phyloP scores from a whole-genome alignment of 2,329 filamentous ascomycete genomes.

The Aspergillus ruber region DNA sequence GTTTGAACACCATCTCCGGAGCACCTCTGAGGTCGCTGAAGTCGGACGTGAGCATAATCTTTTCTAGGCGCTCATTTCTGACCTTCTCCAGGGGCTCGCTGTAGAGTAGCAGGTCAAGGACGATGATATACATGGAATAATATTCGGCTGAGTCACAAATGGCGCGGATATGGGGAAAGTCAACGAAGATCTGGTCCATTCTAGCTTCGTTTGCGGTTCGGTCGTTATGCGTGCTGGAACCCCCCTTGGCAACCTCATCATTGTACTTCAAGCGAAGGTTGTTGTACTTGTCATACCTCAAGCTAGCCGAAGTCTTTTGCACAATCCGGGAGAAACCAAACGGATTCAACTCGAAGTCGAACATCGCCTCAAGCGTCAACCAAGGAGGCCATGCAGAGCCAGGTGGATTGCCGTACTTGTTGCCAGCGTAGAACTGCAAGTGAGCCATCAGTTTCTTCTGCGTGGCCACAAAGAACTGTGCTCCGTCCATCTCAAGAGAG shows the following conservation, averaged over 20 bases:
- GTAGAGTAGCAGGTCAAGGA: conserved; percentile 90
- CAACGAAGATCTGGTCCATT: conserved; percentile 95
- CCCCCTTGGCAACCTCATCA: conserved; percentile 73
- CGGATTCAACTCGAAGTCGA: conserved; percentile 86
- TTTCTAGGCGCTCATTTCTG: conserved; percentile 88
- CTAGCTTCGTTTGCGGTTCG: conserved; percentile 57
- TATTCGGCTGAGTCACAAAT: conserved; percentile 97
- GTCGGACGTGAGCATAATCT: conserved; percentile 97
- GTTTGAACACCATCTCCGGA: conserved; percentile 81
- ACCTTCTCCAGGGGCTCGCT: conserved; percentile 95
- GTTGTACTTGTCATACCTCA: conserved; percentile 98
- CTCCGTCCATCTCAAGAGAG: conserved; percentile 90
- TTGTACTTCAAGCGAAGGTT: conserved; percentile 94
- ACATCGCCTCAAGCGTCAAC: conserved; percentile 98
- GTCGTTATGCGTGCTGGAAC: conserved; percentile 36
- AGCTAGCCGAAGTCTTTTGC: conserved; percentile 87
- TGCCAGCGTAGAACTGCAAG: conserved; percentile 88
- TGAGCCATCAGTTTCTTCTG: conserved; percentile 85
- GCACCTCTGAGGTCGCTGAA: conserved; percentile 94
- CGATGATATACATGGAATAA: conserved; percentile 97
- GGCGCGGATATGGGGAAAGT: conserved; percentile 90
- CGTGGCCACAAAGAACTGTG: conserved; percentile 96
- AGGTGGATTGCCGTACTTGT: conserved; percentile 77
- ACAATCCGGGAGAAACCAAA: conserved; percentile 98
- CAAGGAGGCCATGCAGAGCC: conserved; percentile 94